These are phyloP conservation scores for Globisporangium paddicum DNA, from an alignment of 352 stramenopile species.

Conservation along the genomic window DNA sequence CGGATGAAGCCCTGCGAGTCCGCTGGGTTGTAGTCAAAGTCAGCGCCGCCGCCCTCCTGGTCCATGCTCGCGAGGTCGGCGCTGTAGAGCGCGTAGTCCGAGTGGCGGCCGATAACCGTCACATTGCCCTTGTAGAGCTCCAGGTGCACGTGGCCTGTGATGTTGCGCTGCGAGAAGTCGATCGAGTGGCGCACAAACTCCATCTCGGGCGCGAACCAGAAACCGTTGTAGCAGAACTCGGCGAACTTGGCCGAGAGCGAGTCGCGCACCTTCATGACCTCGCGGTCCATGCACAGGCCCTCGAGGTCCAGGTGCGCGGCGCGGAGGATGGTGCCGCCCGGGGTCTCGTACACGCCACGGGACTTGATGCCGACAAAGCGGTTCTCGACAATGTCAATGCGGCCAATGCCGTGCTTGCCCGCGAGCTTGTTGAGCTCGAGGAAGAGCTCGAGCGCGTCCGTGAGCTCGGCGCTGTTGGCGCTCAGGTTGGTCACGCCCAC, in stretches of 20 bases:
- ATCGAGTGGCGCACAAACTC: conserved; percentile 96
- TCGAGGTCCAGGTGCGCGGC: conserved; percentile 91
- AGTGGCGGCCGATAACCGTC: conserved; percentile 91
- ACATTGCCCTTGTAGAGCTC: conserved; percentile 99
- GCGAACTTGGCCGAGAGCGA: conserved; percentile 93
- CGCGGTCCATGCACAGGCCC: conserved; percentile 96
- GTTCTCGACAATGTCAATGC: conserved; percentile 99
- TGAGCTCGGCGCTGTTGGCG: conserved; percentile 79
- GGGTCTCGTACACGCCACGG: conserved; percentile 98
- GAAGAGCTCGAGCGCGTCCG: conserved; percentile 94
- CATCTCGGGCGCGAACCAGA: conserved; percentile 99
- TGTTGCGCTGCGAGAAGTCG: conserved; percentile 93
- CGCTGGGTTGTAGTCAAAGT: conserved; percentile 97
- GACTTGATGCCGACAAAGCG: conserved; percentile 99
- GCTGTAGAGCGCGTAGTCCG: conserved; percentile 95
- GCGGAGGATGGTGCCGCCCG: conserved; percentile 92
- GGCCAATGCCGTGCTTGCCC: conserved; percentile 95
- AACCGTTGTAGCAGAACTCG: conserved; percentile 98
- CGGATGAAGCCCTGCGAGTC: conserved; percentile 98
- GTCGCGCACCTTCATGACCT: conserved; percentile 95
- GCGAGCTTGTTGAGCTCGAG: conserved; percentile 96
- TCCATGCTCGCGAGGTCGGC: conserved; percentile 98
- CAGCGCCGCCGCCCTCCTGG: conserved; percentile 92
- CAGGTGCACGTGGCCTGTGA: conserved; percentile 92
- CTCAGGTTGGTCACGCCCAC: conserved; percentile 91